Evolutionary conservation across 2,329 filamentous ascomycete species (phyloP).

Genomic region (Paecilomyces variotii): DNA sequence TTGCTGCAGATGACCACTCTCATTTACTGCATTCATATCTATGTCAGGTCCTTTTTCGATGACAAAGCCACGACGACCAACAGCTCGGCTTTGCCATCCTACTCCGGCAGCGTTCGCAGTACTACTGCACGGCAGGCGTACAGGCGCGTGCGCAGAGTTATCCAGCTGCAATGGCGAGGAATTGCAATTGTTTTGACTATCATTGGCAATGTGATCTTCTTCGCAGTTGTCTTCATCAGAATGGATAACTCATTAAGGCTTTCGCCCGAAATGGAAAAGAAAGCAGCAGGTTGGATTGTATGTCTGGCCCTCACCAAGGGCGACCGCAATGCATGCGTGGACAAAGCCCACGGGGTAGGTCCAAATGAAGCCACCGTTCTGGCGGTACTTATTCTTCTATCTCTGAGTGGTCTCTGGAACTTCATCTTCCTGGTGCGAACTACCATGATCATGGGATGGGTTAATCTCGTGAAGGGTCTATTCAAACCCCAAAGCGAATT

Average conservation of each 20-base stretch:
- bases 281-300: constrained; percentile 57
- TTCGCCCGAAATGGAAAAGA: constrained; percentile 47
- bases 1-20: constrained; percentile 80
- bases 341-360: constrained; percentile 53
- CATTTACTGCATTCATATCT: constrained; percentile 89
- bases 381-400: constrained; percentile 74
- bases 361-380: constrained; percentile 69
- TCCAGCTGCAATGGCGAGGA: constrained; percentile 89
- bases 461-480: constrained; percentile 50
- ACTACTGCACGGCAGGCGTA: constrained; percentile 82
- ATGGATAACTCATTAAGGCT: constrained; percentile 63
- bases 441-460: constrained; percentile 82
- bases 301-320: constrained; percentile 57
- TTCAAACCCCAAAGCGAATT: constrained; percentile 62
- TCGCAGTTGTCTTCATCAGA: constrained; percentile 82
- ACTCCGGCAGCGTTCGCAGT: constrained; percentile 67
- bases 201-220: constrained; percentile 85
- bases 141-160: constrained; percentile 72
- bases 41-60: constrained; percentile 74
- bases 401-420: constrained; percentile 79
- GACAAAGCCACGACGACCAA: constrained; percentile 60
- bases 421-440: constrained; percentile 72
- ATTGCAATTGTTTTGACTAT: constrained; percentile 87
- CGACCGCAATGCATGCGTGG: constrained; percentile 60
- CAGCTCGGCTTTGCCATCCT: constrained; percentile 64